These are phyloP conservation scores for Leucogyrophana mollusca DNA, from an alignment of 768 basidiomycete genomes.

Conservation along the genomic window DNA sequence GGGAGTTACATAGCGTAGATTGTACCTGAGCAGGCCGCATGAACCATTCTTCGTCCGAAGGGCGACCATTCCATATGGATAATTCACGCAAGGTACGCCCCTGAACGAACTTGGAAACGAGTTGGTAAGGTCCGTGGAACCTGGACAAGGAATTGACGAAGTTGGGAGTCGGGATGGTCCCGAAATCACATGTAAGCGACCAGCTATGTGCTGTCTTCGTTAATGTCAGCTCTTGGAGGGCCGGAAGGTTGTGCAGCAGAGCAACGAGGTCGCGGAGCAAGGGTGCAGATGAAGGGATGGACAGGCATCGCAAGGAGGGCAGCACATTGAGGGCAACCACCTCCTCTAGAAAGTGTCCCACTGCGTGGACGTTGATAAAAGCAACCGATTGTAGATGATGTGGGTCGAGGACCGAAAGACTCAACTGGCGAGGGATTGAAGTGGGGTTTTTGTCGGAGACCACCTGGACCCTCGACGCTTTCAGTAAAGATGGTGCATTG, in stretches of 20 bases:
- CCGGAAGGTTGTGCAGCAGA: conserved; percentile 3
- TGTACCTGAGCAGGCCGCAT: neutral
- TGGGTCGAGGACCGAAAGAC: conserved; percentile 2
- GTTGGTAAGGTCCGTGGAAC: conserved; percentile 7
- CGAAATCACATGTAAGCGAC: neutral
- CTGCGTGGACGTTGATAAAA: neutral
- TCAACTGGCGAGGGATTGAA: neutral
- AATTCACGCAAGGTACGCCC: conserved; percentile 1
- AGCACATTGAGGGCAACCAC: neutral
- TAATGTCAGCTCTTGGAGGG: conserved; percentile 5
- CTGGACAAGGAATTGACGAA: neutral
- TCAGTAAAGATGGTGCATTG: neutral
- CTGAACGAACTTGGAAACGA: conserved; percentile 3
- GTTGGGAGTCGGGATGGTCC: neutral
- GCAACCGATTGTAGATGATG: conserved; percentile 5
- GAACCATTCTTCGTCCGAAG: neutral
- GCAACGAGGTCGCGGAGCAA: neutral
- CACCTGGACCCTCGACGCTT: neutral
- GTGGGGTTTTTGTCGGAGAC: neutral
- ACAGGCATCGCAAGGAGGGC: neutral
- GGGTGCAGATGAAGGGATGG: conserved; percentile 1
- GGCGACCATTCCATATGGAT: neutral
- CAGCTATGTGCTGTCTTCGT: neutral
- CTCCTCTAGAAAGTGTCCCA: neutral
- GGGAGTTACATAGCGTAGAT: neutral